Conservation (phyloP, 176 grass and related monocot species). For the Oryza nivara region DNA sequence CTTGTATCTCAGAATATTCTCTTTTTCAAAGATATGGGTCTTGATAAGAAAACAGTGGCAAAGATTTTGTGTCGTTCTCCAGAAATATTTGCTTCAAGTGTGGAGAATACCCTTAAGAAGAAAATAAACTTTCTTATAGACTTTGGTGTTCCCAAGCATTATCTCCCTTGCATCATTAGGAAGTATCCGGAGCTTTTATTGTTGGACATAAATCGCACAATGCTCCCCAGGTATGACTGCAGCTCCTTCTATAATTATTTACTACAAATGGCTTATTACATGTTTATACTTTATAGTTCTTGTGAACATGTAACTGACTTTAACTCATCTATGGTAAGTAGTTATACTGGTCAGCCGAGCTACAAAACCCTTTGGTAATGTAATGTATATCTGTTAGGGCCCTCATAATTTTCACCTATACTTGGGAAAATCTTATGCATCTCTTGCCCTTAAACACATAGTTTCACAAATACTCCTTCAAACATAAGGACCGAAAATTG, state of each 20-base stretch:
- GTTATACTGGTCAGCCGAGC: not conserved
- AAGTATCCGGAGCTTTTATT: slow-evolving; percentile 91
- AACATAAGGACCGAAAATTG: not conserved
- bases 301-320: slow-evolving; percentile 5
- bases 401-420: slow-evolving; percentile 3
- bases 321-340: not conserved
- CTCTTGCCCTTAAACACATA: not conserved
- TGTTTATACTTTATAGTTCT: not conserved
- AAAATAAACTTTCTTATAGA: slow-evolving; percentile 73
- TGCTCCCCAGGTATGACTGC: slow-evolving; percentile 70
- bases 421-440: not conserved
- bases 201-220: slow-evolving; percentile 65
- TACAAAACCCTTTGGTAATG: not conserved
- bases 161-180: slow-evolving; percentile 73
- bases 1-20: slow-evolving; percentile 44
- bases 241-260: slow-evolving; percentile 12
- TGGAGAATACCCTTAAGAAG: slow-evolving; percentile 79
- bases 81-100: slow-evolving; percentile 76
- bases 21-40: slow-evolving; percentile 71
- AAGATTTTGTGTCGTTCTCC: slow-evolving; percentile 70
- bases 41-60: slow-evolving; percentile 56
- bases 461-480: not conserved
- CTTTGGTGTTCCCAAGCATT: slow-evolving; percentile 69
- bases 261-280: slow-evolving; percentile 13
- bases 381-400: not conserved